Base-by-base conservation (phyloP, 2,329 filamentous ascomycete genomes). In the Diaporthe helianthi region DNA sequence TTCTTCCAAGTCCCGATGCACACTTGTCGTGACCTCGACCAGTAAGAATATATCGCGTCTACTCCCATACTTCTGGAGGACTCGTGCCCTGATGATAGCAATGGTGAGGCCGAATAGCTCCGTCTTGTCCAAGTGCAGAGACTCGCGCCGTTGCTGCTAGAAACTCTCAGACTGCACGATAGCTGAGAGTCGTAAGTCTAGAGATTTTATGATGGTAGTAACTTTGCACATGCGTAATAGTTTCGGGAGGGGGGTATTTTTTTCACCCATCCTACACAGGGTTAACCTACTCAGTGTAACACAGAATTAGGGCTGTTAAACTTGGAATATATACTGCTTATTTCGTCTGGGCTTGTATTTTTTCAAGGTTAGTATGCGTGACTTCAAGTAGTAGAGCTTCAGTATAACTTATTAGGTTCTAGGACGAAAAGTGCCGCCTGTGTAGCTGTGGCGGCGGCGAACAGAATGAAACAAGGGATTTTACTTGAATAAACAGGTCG, bases 41-140 rank as follows among this genome's bases (percentile, higher is more conserved):
- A 72, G 61, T 12, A 72, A 55, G 9, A 72, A 31, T 5, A 72
- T 26, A 12, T 69, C 71, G 1, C 71, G 49, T 13, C 19, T 8
- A 9, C 24, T 19, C 2, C 67, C 63, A 1, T 24, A 3, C 49
- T 68, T 51, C 41, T 49, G 22, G n/a, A 44, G 63, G 15, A 53
- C 31, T 22, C 65, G 53, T 4, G 69, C 63, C 7, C 79, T 76
- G 55, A 87, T 75, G 51, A 87, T 77, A 3, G 84, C 85, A 22
- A 84, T 76, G 7, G 84, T 85, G 33, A 88, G 78, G 73, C 84
- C 86, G 73, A 88, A 85, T 2, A 88, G 78, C 73, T 71, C 67
- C 47, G n/a, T 54, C 69, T 74, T 89, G 86, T 1, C 87, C 87
- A 17, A 12, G 3, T 10, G 10, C 26, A 49, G 38, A n/a, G 29